Evolutionary conservation across 2,329 filamentous ascomycete genomes (phyloP).

Genomic region (Verticillium nubilum): DNA sequence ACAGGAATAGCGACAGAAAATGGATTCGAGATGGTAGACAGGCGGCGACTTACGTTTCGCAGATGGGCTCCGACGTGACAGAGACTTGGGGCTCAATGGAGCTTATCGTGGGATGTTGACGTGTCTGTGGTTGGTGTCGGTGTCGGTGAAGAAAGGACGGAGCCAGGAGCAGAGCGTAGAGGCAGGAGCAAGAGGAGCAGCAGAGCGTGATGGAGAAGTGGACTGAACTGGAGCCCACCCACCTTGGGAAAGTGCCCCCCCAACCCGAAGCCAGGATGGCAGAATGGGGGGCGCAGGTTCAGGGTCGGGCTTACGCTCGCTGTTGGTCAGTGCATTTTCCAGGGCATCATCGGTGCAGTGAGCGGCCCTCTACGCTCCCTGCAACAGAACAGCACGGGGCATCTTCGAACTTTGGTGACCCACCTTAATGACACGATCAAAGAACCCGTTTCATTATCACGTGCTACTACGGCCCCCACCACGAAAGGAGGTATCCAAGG

Average conservation of each 20-base stretch:
- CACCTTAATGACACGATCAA: background rate
- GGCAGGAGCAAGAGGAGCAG: background rate
- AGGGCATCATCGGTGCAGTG: background rate
- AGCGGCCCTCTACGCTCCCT: background rate
- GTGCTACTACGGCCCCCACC: background rate
- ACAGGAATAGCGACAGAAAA: background rate
- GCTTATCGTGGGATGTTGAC: slow-evolving; percentile 3
- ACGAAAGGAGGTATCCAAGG: too few relatives aligned
- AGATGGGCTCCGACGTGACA: background rate
- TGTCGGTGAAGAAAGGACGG: slow-evolving; percentile 5
- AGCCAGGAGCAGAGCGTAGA: background rate
- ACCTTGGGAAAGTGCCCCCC: background rate
- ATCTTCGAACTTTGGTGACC: background rate
- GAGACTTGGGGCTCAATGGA: background rate
- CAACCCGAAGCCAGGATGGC: background rate
- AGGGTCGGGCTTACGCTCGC: background rate
- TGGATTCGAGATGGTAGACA: background rate
- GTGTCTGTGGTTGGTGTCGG: background rate
- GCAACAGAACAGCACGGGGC: background rate
- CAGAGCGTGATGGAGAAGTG: background rate
- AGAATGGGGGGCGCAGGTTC: background rate
- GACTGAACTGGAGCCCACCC: background rate
- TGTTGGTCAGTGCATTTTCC: background rate
- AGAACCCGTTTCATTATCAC: slow-evolving; percentile 12
- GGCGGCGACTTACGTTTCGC: slow-evolving; percentile 1